These are phyloP conservation scores for Anthracocystis panici-leucophaei DNA, from an alignment of 1,284 basidiomycete genomes.

Conservation along the genomic window DNA sequence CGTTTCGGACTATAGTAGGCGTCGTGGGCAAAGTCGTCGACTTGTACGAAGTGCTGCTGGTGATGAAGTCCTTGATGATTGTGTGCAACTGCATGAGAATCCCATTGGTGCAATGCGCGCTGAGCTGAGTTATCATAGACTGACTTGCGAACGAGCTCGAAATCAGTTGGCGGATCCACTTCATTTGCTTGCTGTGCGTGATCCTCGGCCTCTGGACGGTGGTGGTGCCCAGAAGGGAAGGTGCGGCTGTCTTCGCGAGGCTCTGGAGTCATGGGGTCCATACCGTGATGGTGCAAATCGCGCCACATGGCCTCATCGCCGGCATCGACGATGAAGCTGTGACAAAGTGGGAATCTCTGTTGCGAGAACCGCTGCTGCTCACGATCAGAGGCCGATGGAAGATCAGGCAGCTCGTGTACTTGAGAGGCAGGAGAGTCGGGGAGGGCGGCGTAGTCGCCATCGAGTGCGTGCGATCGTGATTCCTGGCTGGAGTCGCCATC, in stretches of 20 bases:
- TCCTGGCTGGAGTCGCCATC: constrained; percentile 22
- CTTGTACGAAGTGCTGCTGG: constrained; percentile 1
- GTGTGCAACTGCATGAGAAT: not conserved
- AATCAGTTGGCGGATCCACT: not conserved
- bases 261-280: constrained; percentile 21
- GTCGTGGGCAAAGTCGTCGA: constrained; percentile 5
- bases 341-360: constrained; percentile 14
- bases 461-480: constrained; percentile 15
- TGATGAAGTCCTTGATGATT: not conserved
- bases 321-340: constrained; percentile 37
- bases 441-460: constrained; percentile 41
- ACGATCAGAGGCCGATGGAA: not conserved
- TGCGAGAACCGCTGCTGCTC: constrained; percentile 6
- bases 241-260: constrained; percentile 14
- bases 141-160: constrained; percentile 4
- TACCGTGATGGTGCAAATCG: constrained; percentile 30
- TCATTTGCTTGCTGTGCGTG: not conserved
- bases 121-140: not conserved
- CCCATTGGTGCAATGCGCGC: constrained; percentile 6
- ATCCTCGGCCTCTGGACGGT: not conserved
- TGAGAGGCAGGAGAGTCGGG: constrained; percentile 17
- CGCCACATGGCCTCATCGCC: constrained; percentile 43
- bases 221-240: not conserved
- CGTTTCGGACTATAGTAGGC: constrained; percentile 28
- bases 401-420: not conserved